A percentile compares a stretch with the other conserved stretches of the same genome.
phyloP scores from a whole-genome alignment of 306 rosid species.

The Rubus idaeus region DNA sequence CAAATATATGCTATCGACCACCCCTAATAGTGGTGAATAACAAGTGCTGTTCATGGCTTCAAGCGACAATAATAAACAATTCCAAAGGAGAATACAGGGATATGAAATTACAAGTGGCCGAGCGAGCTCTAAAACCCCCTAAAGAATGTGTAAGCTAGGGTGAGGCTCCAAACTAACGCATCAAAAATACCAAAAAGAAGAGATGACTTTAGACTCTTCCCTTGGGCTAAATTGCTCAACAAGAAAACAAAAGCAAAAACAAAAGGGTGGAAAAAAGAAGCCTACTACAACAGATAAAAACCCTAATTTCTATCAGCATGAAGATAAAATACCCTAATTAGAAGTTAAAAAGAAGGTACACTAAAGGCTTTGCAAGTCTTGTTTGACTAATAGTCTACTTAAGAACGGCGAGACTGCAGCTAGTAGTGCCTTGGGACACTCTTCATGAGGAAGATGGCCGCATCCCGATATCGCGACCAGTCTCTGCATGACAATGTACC shows the following conservation, averaged over 20 bases:
- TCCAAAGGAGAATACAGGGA: not conserved
- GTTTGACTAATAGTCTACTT: constrained; percentile 45
- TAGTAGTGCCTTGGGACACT: constrained; percentile 89
- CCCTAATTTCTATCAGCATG: constrained; percentile 8
- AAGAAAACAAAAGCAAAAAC: not conserved
- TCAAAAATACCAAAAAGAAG: constrained; percentile 53
- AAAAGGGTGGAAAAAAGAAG: not conserved
- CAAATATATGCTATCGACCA: constrained; percentile 46
- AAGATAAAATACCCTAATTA: constrained; percentile 22
- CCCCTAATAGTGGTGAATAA: constrained; percentile 45
- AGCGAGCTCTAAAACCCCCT: constrained; percentile 50
- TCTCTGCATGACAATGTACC: constrained; percentile 55
- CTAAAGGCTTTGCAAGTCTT: constrained; percentile 51
- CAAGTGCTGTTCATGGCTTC: constrained; percentile 7
- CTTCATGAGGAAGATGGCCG: constrained; percentile 97
- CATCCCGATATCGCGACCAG: constrained; percentile 84
- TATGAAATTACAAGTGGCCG: constrained; percentile 37
- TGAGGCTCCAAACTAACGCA: constrained; percentile 40
- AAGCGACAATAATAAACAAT: constrained; percentile 16
- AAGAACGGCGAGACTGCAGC: constrained; percentile 84
- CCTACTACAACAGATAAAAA: constrained; percentile 16
- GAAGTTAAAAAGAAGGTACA: constrained; percentile 33
- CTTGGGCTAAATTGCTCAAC: constrained; percentile 34
- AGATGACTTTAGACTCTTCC: constrained; percentile 43
- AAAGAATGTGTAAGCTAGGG: constrained; percentile 15